Percentiles rank a stretch among this genome's conserved stretches.
These are phyloP conservation scores for Cajanus cajan DNA, from an alignment of 306 rosid genomes.

Conservation along the genomic window DNA sequence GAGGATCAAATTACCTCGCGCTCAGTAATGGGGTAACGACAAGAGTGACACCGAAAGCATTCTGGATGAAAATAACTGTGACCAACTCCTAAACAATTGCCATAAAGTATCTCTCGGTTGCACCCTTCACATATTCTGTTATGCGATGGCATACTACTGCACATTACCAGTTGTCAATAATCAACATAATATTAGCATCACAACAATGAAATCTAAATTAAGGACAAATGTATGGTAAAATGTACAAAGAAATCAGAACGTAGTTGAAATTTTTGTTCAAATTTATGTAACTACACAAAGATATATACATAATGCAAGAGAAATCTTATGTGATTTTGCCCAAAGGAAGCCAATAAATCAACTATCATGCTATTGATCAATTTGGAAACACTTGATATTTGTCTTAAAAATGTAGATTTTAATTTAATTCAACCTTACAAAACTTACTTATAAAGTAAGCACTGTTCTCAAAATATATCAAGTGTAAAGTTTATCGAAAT, in stretches of 20 bases:
- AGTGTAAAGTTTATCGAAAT: too few species aligned
- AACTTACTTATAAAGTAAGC: too few species aligned
- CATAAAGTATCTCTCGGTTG: constrained; percentile 56
- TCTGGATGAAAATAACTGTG: constrained; percentile 73
- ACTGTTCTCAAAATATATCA: too few species aligned
- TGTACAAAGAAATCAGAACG: constrained; percentile 1
- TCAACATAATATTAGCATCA: neutral
- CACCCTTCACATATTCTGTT: constrained; percentile 76
- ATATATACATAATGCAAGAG: neutral
- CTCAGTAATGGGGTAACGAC: constrained; percentile 75
- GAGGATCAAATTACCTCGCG: constrained; percentile 65
- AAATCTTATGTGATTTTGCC: neutral
- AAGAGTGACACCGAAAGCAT: constrained; percentile 79
- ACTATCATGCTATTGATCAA: neutral
- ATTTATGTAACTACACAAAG: neutral
- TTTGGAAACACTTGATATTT: constrained; percentile 1
- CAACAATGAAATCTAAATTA: constrained; percentile 6
- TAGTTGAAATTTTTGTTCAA: neutral
- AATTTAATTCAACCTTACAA: too few species aligned
- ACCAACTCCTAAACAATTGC: constrained; percentile 72
- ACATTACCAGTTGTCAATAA: constrained; percentile 16
- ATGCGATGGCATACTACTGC: constrained; percentile 19
- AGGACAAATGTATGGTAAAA: constrained; percentile 2
- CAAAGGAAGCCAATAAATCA: neutral
- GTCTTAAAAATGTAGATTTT: too few species aligned